Evolutionary conservation across 2,329 filamentous ascomycete genomes (phyloP).

Genomic region (Lithohypha guttulata): DNA sequence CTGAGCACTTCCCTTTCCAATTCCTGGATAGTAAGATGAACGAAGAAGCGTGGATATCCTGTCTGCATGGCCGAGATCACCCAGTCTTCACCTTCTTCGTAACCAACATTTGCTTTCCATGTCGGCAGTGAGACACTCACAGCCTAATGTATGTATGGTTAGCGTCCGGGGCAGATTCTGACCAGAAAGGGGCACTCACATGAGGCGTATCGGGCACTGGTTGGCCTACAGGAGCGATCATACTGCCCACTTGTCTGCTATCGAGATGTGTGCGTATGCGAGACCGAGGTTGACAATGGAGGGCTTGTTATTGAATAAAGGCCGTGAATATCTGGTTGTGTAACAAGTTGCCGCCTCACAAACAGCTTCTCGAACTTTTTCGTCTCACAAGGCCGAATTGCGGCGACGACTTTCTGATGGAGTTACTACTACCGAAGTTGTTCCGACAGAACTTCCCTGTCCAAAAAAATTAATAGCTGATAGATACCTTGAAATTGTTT

Average conservation of each 20-base stretch:
- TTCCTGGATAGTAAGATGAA: conserved; percentile 69
- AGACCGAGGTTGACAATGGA: no score
- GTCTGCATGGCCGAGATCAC: conserved; percentile 76
- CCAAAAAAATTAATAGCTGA: no score
- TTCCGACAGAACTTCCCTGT: neutral
- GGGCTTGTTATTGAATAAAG: no score
- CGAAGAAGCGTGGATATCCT: conserved; percentile 91
- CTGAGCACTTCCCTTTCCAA: conserved; percentile 59
- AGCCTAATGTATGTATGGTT: conserved; percentile 60
- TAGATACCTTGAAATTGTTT: no score
- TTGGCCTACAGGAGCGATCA: conserved; percentile 44
- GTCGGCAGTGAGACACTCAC: conserved; percentile 93
- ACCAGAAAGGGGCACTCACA: conserved; percentile 40
- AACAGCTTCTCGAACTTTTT: neutral
- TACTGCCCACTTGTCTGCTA: no score
- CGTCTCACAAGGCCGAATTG: neutral
- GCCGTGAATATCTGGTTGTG: no score
- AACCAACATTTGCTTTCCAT: conserved; percentile 82
- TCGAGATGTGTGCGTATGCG: no score
- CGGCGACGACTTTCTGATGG: neutral
- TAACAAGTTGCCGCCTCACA: no score
- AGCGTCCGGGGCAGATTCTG: no score
- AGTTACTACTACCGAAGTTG: conserved; percentile 1
- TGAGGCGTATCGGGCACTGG: conserved; percentile 71
- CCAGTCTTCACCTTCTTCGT: conserved; percentile 85